phyloP scores from a whole-genome alignment of 2,329 filamentous ascomycete species.

The Microthyrium microscopicum region DNA sequence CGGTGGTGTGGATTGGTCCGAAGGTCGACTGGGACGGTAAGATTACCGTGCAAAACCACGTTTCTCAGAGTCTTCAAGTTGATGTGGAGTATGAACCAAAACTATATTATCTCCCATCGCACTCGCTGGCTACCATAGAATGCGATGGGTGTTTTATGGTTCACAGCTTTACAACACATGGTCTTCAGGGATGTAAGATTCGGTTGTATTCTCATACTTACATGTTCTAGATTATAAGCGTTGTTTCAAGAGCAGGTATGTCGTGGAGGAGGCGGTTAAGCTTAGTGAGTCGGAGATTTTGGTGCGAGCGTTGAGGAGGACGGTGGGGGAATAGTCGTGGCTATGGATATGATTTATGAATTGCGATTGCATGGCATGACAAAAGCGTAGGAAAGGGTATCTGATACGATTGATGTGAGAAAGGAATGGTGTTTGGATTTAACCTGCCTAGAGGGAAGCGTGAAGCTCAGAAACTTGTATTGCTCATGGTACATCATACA shows the following conservation, averaged over 20 bases:
- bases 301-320: not conserved
- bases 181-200: no score
- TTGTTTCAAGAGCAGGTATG: not conserved
- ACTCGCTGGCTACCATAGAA: no score
- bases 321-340: not conserved
- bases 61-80: no score
- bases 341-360: not conserved
- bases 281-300: not conserved
- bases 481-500: no score
- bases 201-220: no score
- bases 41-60: no score
- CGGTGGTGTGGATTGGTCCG: slow-evolving; percentile 27
- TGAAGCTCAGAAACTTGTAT: no score
- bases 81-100: no score
- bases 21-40: slow-evolving; percentile 28
- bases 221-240: slow-evolving; percentile 11
- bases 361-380: not conserved
- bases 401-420: not conserved
- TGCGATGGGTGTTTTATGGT: no score
- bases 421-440: not conserved
- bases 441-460: no score
- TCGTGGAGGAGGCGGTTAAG: not conserved
- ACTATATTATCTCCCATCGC: no score
- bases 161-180: no score
- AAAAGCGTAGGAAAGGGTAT: not conserved